Evolutionary conservation across 345 rosid species (phyloP).

Genomic region (Syzygium grande): DNA sequence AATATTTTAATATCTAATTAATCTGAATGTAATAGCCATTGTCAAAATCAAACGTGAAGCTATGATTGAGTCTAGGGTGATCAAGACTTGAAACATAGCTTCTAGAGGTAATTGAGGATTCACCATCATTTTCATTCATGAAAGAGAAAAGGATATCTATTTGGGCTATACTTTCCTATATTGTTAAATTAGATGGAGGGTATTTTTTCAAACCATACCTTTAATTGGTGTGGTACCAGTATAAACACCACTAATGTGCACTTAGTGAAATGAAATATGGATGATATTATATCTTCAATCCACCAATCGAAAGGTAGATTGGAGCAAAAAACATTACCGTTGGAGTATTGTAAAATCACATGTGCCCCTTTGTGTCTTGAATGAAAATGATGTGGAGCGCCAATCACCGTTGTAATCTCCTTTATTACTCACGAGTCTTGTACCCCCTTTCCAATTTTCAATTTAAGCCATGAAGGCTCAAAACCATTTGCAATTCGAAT

Average conservation of each 20-base stretch:
- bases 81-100: not conserved
- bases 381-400: not conserved
- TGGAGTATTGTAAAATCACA: not conserved
- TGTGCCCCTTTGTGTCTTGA: not conserved
- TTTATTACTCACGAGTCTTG: not conserved
- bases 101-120: not conserved
- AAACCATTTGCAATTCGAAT: not conserved
- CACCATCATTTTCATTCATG: not conserved
- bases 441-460: not conserved
- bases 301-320: not conserved
- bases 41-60: not conserved
- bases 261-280: not conserved
- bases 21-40: not conserved
- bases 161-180: not conserved
- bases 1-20: not conserved
- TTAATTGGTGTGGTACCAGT: not conserved
- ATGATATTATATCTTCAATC: not conserved
- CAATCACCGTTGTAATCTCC: not conserved
- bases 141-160: not conserved
- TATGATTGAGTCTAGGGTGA: not conserved
- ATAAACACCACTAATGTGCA: not conserved
- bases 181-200: not conserved
- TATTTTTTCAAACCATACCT: not conserved
- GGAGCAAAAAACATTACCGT: not conserved
- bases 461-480: not conserved